A percentile compares a stretch with the other conserved stretches of the same genome.
Conservation (phyloP, 2,329 filamentous ascomycete species). For the Fusarium pininemorale region DNA sequence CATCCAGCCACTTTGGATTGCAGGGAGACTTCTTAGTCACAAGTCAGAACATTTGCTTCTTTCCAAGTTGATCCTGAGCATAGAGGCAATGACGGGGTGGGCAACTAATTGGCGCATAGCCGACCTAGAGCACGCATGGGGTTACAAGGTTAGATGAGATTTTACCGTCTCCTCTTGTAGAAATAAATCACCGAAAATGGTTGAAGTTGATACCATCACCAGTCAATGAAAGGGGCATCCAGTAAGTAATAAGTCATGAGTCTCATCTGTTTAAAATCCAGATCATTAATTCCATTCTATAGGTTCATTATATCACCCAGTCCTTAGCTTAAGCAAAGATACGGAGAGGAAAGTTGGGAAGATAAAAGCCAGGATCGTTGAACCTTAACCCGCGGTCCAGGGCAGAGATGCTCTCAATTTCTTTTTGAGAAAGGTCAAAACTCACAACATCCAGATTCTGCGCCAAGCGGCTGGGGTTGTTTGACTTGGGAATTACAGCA, state of each 20-base stretch:
- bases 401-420: constrained; percentile 64
- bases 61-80: constrained; percentile 57
- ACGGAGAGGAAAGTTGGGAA: constrained; percentile 56
- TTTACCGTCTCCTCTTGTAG: background rate
- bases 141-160: constrained; percentile 45
- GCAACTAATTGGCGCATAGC: constrained; percentile 61
- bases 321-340: constrained; percentile 55
- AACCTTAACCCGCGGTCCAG: constrained; percentile 66
- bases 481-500: constrained; percentile 72
- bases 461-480: constrained; percentile 57
- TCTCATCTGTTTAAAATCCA: background rate
- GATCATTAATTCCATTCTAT: background rate
- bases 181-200: background rate
- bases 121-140: constrained; percentile 58
- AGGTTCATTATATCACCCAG: background rate
- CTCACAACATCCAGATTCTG: constrained; percentile 66
- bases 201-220: background rate
- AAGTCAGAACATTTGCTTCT: constrained; percentile 52
- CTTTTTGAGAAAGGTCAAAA: constrained; percentile 63
- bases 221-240: background rate
- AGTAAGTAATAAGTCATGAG: background rate
- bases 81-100: constrained; percentile 64
- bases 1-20: constrained; percentile 66
- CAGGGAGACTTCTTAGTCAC: constrained; percentile 63
- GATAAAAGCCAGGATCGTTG: constrained; percentile 59